These are phyloP conservation scores for Talaromyces sp. DNA, from an alignment of 2,329 filamentous ascomycete species.

Conservation along the genomic window DNA sequence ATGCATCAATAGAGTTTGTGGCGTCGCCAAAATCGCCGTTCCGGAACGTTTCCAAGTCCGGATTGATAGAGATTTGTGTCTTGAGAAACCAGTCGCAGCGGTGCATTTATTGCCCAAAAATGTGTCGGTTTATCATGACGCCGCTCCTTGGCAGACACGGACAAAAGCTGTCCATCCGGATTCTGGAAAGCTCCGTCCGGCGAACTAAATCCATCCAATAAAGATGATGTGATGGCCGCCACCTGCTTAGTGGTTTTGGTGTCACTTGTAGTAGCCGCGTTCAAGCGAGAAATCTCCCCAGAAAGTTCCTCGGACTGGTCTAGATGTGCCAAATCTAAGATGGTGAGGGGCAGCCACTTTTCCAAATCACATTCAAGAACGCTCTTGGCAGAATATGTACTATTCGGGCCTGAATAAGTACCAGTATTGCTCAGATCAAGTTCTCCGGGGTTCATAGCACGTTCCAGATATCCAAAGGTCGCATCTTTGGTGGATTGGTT, in stretches of 20 bases:
- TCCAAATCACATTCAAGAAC: neutral
- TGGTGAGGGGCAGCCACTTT: neutral
- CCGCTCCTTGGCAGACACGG: neutral
- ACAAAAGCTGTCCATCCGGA: neutral
- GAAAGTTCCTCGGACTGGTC: neutral
- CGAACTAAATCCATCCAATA: neutral
- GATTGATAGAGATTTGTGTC: neutral
- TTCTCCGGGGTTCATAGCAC: neutral
- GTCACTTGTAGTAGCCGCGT: neutral
- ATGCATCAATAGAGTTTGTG: slow-evolving; percentile 22
- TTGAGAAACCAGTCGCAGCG: neutral
- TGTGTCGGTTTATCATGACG: neutral
- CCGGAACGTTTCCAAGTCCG: neutral
- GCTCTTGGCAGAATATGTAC: neutral
- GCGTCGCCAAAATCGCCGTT: slow-evolving; percentile 17
- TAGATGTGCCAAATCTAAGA: neutral
- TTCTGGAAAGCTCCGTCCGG: neutral
- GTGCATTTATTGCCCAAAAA: neutral
- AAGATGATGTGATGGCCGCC: neutral
- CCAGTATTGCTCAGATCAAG: neutral
- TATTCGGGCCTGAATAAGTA: neutral
- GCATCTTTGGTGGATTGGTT: neutral
- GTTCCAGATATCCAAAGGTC: neutral
- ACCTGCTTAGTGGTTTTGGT: neutral
- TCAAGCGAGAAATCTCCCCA: neutral